These are phyloP conservation scores for Coemansia sp. DNA, from an alignment of 192 early-diverging fungal genomes.

Conservation along the genomic window DNA sequence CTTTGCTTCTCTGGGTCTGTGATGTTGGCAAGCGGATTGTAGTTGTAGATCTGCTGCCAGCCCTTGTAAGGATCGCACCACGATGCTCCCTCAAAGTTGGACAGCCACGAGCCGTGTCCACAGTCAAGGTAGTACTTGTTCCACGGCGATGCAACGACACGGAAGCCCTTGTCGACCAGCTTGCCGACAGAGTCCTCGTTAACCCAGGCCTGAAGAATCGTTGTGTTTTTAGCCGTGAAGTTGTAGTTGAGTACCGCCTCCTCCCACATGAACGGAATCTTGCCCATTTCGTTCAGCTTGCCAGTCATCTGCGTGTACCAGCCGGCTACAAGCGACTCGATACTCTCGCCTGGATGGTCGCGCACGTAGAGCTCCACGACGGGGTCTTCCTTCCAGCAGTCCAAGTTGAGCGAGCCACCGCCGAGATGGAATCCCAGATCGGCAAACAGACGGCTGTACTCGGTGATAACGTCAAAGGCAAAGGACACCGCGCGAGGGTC, in stretches of 20 bases:
- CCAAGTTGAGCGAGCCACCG: constrained; percentile 66
- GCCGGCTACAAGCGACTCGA: constrained; percentile 38
- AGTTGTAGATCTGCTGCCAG: constrained; percentile 71
- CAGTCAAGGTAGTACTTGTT: constrained; percentile 76
- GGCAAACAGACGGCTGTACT: constrained; percentile 66
- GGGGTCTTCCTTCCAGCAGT: constrained; percentile 68
- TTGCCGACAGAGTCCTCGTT: constrained; percentile 58
- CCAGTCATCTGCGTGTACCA: constrained; percentile 41
- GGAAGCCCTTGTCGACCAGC: constrained; percentile 62
- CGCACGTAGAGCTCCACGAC: constrained; percentile 44
- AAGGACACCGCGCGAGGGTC: constrained; percentile 66
- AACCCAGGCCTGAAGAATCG: constrained; percentile 69
- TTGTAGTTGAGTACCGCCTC: constrained; percentile 64
- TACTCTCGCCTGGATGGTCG: constrained; percentile 50
- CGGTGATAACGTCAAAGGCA: constrained; percentile 65
- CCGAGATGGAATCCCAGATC: constrained; percentile 77
- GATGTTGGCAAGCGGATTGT: constrained; percentile 62
- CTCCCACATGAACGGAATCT: constrained; percentile 73
- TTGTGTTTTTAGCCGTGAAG: constrained; percentile 59
- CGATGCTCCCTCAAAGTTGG: constrained; percentile 63
- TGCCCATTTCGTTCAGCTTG: constrained; percentile 59
- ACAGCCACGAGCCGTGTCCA: constrained; percentile 73
- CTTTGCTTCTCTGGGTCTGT: constrained; percentile 56
- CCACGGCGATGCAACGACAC: constrained; percentile 60
- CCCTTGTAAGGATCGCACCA: constrained; percentile 75